Evolutionary conservation across 129 eudicot species (phyloP), one percentile per base, ranked within the genome.

Genomic region (Arctium minus): DNA sequence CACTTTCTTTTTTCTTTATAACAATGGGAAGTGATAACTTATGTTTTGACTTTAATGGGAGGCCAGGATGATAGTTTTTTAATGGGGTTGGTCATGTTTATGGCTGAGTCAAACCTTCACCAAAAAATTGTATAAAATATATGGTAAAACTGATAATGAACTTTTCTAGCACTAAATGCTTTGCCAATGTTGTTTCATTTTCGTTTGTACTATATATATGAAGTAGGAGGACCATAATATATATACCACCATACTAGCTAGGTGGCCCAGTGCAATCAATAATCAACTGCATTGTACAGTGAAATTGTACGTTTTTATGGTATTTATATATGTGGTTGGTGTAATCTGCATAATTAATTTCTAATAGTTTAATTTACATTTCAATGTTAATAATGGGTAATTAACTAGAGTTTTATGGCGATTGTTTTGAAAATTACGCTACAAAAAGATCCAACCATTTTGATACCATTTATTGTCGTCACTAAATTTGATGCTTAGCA

Each of bases 91-190:
- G 70, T 22, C 27, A 22, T 82, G 75, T 74, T 65, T 31, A 78
- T 78, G 62, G 71, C 46, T 32, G 76, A 82, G 81, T 76, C 77
- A 76, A 82, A 67, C 30, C 80, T 81, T 81, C 79, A 75, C 22
- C 68, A 39, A 65, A 68, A 46, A 46, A 12, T 79, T 35, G 40
- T 10, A 72, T 48, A 72, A 73, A 82, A 50, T 70, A 9, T 50
- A 76, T 37, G 72, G 81, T 46, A 76, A 48, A 83, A 76, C 32
- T 48, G 81, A 82, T 46, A 69, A 83, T 83, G 77, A 83, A 36
- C 80, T 81, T 74, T 74, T 74, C 18, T 31, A 74, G 82, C 82
- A 83, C 86, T 76, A 68, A 82, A 76, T 76, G 81, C 82, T 46
- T 50, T 83, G 30, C 42, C 36, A 33, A 12, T 83, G 77, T 70